phyloP scores from a whole-genome alignment of 2,329 filamentous ascomycete species.

The Fusarium sp. region DNA sequence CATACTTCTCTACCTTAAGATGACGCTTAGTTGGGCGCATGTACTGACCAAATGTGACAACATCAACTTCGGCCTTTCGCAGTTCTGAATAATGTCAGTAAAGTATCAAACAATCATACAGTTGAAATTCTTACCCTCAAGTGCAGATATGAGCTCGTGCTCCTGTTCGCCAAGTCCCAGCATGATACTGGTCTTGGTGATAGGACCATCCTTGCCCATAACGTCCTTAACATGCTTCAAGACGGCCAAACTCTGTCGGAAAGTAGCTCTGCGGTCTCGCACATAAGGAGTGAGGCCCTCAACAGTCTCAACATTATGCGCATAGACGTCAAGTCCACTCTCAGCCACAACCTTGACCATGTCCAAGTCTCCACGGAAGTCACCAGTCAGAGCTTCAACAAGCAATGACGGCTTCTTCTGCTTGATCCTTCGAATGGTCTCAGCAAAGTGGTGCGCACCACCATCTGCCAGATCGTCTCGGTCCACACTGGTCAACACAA shows the following conservation, averaged over 20 bases:
- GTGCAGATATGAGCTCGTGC: conserved; percentile 81
- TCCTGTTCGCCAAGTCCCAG: conserved; percentile 94
- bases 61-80: conserved; percentile 84
- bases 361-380: conserved; percentile 86
- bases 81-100: conserved; percentile 68
- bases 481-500: conserved; percentile 93
- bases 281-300: conserved; percentile 92
- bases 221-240: conserved; percentile 84
- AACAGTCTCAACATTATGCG: conserved; percentile 96
- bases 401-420: conserved; percentile 80
- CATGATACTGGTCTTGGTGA: conserved; percentile 99
- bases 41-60: conserved; percentile 99
- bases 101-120: background rate
- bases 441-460: conserved; percentile 88
- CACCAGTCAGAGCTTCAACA: conserved; percentile 87
- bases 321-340: conserved; percentile 94
- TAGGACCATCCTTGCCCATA: conserved; percentile 74
- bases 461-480: conserved; percentile 92
- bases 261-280: conserved; percentile 88
- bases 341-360: conserved; percentile 87
- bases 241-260: conserved; percentile 85
- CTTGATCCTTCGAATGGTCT: conserved; percentile 96
- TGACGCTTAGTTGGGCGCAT: conserved; percentile 99
- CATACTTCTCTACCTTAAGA: conserved; percentile 95
- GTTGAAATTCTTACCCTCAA: conserved; percentile 67